A percentile compares a stretch with the other conserved stretches of the same genome.
These are phyloP conservation scores for Pterulicium gracile DNA, from an alignment of 1,284 basidiomycete genomes.

Conservation along the genomic window DNA sequence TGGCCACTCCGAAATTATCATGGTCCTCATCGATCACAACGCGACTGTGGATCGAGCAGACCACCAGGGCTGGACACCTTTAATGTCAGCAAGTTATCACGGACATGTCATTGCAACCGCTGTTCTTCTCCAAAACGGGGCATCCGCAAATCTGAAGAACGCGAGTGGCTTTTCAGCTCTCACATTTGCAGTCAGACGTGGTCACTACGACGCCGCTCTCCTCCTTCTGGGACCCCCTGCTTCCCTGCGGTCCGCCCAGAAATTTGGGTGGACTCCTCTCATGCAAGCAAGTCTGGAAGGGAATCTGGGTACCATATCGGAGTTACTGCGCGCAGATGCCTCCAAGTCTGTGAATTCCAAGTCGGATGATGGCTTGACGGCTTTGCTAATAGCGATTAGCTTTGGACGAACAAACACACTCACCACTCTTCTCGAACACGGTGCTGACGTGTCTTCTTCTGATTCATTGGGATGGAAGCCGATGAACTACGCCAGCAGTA, in stretches of 20 bases:
- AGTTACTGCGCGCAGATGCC: no score
- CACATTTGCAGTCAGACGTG: background rate
- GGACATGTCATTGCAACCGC: background rate
- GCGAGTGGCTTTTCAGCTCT: background rate
- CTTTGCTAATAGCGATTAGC: no score
- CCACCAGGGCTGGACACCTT: background rate
- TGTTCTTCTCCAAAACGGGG: background rate
- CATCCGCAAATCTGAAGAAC: background rate
- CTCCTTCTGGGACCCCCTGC: background rate
- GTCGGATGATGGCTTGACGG: no score
- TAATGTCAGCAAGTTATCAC: background rate
- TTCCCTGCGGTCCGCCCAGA: background rate
- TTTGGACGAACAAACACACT: no score
- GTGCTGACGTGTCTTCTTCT: no score
- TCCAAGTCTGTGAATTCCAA: no score
- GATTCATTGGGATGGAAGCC: no score
- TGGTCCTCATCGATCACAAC: background rate
- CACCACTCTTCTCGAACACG: no score
- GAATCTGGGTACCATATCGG: no score
- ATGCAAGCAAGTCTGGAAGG: no score
- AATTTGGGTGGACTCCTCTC: background rate
- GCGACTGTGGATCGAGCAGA: background rate
- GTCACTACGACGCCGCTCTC: background rate
- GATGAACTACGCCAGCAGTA: no score
- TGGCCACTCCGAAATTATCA: background rate